Conservation (phyloP, 2,329 filamentous ascomycete species). For the Hirsutella minnesotensis region DNA sequence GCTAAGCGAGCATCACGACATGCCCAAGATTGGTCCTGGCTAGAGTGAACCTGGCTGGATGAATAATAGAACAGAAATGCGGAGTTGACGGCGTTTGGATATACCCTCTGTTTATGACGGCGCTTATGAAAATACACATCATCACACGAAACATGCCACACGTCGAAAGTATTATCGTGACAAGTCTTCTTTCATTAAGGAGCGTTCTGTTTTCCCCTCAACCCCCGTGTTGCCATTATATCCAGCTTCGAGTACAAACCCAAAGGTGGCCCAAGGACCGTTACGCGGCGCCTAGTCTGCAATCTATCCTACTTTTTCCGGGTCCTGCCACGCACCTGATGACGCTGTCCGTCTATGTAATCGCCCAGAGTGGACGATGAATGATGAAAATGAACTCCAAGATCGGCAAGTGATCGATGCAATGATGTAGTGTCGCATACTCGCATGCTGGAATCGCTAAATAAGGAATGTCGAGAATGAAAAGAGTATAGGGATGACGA, state of each 20-base stretch:
- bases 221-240: not conserved
- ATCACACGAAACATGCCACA: not conserved
- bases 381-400: not conserved
- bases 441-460: not conserved
- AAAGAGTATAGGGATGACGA: not conserved
- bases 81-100: slow-evolving; percentile 15
- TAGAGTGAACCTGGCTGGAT: slow-evolving; percentile 17
- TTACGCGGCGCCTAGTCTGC: too few relatives aligned
- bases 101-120: slow-evolving; percentile 10
- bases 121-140: not conserved
- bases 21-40: slow-evolving; percentile 59
- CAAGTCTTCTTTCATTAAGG: not conserved
- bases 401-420: not conserved
- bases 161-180: not conserved
- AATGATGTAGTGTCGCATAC: not conserved
- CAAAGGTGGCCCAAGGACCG: not conserved
- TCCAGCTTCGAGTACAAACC: not conserved
- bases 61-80: not conserved
- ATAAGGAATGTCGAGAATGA: not conserved
- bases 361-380: not conserved
- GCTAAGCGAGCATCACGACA: slow-evolving; percentile 95
- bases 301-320: not conserved
- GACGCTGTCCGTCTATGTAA: not conserved
- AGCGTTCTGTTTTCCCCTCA: not conserved
- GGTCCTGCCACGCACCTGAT: not conserved